Evolutionary conservation across 345 rosid genomes (phyloP), one percentile per base, ranked within the genome.

Genomic region (Heritiera littoralis): DNA sequence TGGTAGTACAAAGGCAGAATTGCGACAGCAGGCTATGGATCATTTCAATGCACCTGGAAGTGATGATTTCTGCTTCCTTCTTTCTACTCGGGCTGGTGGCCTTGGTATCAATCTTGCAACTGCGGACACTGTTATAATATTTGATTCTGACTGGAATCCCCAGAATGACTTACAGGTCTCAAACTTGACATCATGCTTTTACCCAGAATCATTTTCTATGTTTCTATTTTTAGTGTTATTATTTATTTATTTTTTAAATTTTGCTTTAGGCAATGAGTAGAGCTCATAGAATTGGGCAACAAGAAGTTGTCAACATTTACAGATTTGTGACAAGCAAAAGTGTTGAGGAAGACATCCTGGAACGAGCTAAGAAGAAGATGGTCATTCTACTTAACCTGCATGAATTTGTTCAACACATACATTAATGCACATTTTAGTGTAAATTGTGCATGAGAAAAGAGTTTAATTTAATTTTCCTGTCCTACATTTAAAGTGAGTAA

Each of bases 111-210:
- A 97, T 85, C 98, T 97, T 77, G 99, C 99, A 73, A 94, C 98
- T 61, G 99, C 98, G 32, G 98, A 97, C 87, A 97, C 99, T 49
- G 98, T 97, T 79, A 95, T 97, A 77, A 97, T 97, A 86, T 97
- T 97, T 90, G 99, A 97, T 88, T 94, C 98, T 43, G 99, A 97
- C 85, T 97, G 99, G 99, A 97, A 97, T 85, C 99, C 99, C 11
- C 98, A 97, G 84, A 97, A 97, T 87, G 99, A 97, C 87, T 85
- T 97, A 48, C 99, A 97, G 98, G 99, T 97, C 35, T 67, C 66
- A 5, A 66, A 61, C 32, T 40, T 41, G 76, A 80, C 61, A 38
- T 12, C 55, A 12, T 4, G 23, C 43, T 23, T 66, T 68, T 38
- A 71, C 52, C 75, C 66, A 73, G 66, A 67, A 35, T 74, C 17